A percentile compares a stretch with the other conserved stretches of the same genome.
These are phyloP conservation scores for Jatropha curcas DNA, from an alignment of 345 rosid genomes.

Conservation along the genomic window DNA sequence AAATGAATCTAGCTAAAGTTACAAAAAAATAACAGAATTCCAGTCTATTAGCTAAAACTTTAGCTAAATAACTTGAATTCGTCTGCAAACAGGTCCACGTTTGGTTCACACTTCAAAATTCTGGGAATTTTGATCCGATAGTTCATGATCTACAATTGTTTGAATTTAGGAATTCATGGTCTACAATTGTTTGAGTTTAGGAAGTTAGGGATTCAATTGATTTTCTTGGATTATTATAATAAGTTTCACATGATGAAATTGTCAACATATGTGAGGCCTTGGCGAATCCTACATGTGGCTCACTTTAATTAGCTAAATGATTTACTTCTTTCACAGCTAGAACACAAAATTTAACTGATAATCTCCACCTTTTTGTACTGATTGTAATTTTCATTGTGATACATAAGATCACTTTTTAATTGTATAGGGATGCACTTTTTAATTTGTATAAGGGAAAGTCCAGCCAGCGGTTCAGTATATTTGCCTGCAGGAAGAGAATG, in stretches of 20 bases:
- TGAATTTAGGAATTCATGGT: too few species aligned
- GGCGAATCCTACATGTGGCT: neutral
- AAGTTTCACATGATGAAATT: neutral
- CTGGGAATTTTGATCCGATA: neutral
- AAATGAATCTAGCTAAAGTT: too few species aligned
- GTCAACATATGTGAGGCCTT: neutral
- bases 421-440: too few species aligned
- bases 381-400: neutral
- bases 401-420: neutral
- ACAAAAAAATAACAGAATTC: too few species aligned
- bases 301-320: neutral
- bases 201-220: neutral
- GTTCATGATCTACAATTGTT: neutral
- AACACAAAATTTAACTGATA: neutral
- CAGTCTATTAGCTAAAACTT: too few species aligned
- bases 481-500: slow-evolving; percentile 53
- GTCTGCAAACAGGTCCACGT: neutral
- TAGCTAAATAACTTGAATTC: neutral
- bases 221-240: neutral
- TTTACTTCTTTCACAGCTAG: neutral
- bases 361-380: neutral
- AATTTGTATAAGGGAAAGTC: too few species aligned
- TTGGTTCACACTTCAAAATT: neutral
- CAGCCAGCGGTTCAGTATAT: slow-evolving; percentile 94
- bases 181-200: too few species aligned